phyloP scores from a whole-genome alignment of 2,329 filamentous ascomycete species.

The Tolypocladium tundrense region DNA sequence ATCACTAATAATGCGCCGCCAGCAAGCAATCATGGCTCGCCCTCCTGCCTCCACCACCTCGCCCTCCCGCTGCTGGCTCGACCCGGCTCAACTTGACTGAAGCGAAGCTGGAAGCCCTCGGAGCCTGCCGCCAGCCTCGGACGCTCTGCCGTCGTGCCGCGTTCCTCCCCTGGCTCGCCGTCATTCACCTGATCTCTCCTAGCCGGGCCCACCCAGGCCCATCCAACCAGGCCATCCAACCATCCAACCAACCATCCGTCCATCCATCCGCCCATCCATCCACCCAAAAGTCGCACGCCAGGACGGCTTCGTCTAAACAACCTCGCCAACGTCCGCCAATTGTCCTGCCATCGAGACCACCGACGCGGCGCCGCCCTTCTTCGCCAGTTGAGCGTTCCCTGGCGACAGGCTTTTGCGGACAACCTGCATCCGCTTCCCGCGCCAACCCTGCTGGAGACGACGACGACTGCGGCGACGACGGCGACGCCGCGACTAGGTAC shows the following conservation, averaged over 20 bases:
- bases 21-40: neutral
- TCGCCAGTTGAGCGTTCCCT: neutral
- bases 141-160: neutral
- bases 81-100: neutral
- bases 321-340: neutral
- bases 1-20: neutral
- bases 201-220: constrained; percentile 5
- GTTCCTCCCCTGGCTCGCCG: neutral
- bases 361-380: neutral
- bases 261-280: neutral
- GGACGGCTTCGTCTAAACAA: neutral
- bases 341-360: neutral
- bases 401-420: neutral
- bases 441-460: neutral
- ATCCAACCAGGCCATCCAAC: neutral
- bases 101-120: neutral
- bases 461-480: neutral
- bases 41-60: neutral
- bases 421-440: neutral
- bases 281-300: neutral
- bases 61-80: neutral
- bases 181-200: constrained; percentile 7
- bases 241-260: neutral
- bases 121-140: neutral
- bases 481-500: neutral